phyloP scores from a whole-genome alignment of 106 monocot species.

The Platanthera zijinensis region DNA sequence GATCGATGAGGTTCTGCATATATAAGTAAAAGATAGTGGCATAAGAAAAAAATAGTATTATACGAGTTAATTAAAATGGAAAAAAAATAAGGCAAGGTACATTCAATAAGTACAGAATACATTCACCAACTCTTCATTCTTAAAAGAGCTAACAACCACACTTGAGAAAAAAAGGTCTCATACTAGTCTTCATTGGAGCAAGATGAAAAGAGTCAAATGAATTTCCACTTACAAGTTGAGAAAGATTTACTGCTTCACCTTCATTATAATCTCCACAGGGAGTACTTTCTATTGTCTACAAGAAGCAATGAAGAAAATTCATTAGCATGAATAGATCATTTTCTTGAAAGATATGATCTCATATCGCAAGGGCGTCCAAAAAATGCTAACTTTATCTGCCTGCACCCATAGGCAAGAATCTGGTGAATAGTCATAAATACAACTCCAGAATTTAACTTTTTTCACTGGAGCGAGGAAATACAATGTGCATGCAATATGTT shows the following conservation, averaged over 20 bases:
- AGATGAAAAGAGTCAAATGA: constrained; percentile 7
- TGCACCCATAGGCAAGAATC: background rate
- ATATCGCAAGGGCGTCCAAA: background rate
- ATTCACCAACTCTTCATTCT: background rate
- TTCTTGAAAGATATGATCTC: background rate
- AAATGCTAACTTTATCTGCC: background rate
- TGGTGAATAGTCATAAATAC: background rate
- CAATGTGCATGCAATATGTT: no score
- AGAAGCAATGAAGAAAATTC: constrained; percentile 3
- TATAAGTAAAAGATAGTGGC: constrained; percentile 30
- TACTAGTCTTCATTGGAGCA: background rate
- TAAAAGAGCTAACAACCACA: background rate
- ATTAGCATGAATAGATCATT: constrained; percentile 1
- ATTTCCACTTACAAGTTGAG: constrained; percentile 65
- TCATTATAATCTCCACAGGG: constrained; percentile 68
- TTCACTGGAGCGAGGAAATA: background rate
- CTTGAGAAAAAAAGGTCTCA: background rate
- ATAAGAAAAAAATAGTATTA: constrained; percentile 26
- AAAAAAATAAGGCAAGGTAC: background rate
- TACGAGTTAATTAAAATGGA: background rate
- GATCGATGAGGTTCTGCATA: constrained; percentile 98
- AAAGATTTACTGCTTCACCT: constrained; percentile 80
- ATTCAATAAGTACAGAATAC: background rate
- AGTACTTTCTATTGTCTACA: constrained; percentile 91
- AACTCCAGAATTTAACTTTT: background rate